Evolutionary conservation across 345 rosid species (phyloP), one percentile per base, ranked within the genome.

Genomic region (Pugionium cornutum): DNA sequence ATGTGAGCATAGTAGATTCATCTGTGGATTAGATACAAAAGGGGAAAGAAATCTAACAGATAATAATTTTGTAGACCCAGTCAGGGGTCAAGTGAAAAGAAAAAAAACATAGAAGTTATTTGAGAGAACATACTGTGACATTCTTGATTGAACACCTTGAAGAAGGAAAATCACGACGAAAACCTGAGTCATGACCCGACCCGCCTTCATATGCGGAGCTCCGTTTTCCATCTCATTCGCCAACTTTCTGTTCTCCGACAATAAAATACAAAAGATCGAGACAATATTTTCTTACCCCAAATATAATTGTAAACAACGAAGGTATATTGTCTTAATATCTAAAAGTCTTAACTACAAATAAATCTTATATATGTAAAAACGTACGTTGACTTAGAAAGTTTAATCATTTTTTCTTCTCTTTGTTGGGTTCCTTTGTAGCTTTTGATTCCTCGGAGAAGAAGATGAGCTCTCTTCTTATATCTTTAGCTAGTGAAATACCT

Each of bases 81-180:
- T 18, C 18, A 18, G 18, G 18, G 18, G 18, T 18, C 18, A 18
- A 18, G 18, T 18, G 18, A 18, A 18, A 18, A 18, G 18, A 18
- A 18, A 18, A 18, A 32, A 57, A 3, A 57, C 27, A 53, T 1
- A 44, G 4, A 62, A n/a, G 50, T 53, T 9, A 54, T 18, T 0
- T 18, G 18, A 18, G 56, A 49, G 7, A 27, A 31, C 56, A 34
- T 27, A 72, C 70, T 28, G 11, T 65, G 41, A 35, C 27, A 26
- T 51, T 65, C 1, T 27, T 6, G 76, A 61, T 45, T 45, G 41
- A 58, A 66, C 77, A 66, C 51, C 1, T 42, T 53, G 67, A 59
- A 73, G 62, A 59, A 73, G n/a, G 10, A 45, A 46, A n/a, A 66
- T 30, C 27, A 73, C 26, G 59, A 66, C 37, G 34, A 73, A 44